Evolutionary conservation across 2,329 filamentous ascomycete genomes (phyloP).

Genomic region (Aspergillus sclerotialis): DNA sequence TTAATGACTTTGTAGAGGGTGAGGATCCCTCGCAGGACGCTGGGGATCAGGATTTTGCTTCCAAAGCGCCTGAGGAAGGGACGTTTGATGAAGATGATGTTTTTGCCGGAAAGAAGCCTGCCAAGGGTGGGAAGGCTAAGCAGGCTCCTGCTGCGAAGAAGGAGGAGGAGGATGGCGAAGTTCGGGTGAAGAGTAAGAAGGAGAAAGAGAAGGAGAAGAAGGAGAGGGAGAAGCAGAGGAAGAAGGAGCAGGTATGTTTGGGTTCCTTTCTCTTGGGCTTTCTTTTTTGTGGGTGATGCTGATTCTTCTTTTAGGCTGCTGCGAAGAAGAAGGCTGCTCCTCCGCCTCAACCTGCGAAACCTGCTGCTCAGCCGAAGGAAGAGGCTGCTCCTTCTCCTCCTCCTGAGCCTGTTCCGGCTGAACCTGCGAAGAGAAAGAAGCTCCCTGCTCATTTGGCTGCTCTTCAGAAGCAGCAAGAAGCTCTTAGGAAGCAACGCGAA

Average conservation of each 20-base stretch:
- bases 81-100: constrained; percentile 78
- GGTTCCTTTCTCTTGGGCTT: not conserved
- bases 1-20: constrained; percentile 66
- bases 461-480: constrained; percentile 44
- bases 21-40: constrained; percentile 49
- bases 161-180: constrained; percentile 45
- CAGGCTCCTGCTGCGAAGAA: constrained; percentile 38
- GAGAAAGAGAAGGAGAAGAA: constrained; percentile 98
- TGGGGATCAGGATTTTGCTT: constrained; percentile 41
- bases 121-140: constrained; percentile 44
- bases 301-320: constrained; percentile 51
- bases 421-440: constrained; percentile 77
- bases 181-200: constrained; percentile 84
- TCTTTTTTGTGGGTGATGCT: not conserved
- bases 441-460: constrained; percentile 53
- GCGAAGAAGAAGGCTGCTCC: constrained; percentile 65
- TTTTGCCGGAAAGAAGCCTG: constrained; percentile 59
- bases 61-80: constrained; percentile 73
- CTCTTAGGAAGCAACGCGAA: constrained; percentile 38
- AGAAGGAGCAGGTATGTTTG: constrained; percentile 81
- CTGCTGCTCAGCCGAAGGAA: not conserved
- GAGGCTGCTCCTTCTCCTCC: constrained; percentile 24
- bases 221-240: constrained; percentile 95
- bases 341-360: constrained; percentile 10
- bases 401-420: constrained; percentile 23